Percentiles rank a stretch among this genome's conserved stretches.
Evolutionary conservation across 2,329 filamentous ascomycete species (phyloP).

Genomic region (Ceratocystis lukuohia): DNA sequence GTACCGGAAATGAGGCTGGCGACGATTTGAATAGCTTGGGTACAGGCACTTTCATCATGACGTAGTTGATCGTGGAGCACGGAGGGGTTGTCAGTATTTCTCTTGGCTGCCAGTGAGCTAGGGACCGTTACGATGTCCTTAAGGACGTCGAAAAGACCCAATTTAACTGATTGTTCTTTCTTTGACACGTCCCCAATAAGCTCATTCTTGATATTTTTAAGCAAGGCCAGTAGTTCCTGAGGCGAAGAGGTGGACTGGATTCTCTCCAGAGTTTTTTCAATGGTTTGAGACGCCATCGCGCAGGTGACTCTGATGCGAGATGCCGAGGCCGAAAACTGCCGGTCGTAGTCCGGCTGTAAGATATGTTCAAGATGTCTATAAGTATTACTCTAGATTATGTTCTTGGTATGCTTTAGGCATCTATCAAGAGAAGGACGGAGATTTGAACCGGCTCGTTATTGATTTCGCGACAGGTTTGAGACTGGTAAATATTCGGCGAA

Average conservation of each 20-base stretch:
- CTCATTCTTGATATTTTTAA: slow-evolving; percentile 74
- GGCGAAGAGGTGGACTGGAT: slow-evolving; percentile 41
- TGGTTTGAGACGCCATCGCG: slow-evolving; percentile 41
- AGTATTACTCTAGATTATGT: too few relatives aligned
- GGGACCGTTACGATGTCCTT: neutral
- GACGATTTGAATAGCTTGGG: slow-evolving; percentile 75
- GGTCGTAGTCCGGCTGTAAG: neutral
- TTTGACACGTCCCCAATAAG: slow-evolving; percentile 75
- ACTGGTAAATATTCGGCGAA: neutral
- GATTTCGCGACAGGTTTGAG: neutral
- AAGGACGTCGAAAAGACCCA: slow-evolving; percentile 52
- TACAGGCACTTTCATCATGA: slow-evolving; percentile 20
- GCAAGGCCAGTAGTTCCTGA: slow-evolving; percentile 42
- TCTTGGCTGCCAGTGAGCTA: neutral
- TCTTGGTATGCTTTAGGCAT: too few relatives aligned
- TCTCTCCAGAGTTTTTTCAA: slow-evolving; percentile 41
- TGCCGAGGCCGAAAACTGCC: neutral
- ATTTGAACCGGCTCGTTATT: neutral
- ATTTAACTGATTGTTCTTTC: slow-evolving; percentile 64
- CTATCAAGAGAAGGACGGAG: neutral
- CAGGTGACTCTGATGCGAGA: neutral
- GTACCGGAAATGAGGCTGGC: slow-evolving; percentile 33
- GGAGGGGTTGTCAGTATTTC: neutral
- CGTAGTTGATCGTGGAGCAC: neutral
- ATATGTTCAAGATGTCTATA: too few relatives aligned